Evolutionary conservation across 2,329 filamentous ascomycete genomes (phyloP).

Genomic region (Fusarium guadeloupense): DNA sequence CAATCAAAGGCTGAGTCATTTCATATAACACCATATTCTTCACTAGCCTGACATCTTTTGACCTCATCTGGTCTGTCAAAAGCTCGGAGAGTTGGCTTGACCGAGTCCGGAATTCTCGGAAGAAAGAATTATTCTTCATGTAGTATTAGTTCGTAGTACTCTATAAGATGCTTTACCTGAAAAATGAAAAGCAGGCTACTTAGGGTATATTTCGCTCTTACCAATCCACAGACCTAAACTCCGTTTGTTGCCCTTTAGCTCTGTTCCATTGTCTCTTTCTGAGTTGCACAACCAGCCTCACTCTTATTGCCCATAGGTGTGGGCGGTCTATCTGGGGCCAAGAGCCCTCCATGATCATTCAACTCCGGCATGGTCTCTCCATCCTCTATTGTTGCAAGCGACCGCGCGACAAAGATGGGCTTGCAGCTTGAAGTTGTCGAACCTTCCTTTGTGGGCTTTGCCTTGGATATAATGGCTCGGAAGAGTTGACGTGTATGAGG

Average conservation of each 20-base stretch:
- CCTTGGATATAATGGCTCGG: rapidly evolving
- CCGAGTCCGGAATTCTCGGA: too few relatives aligned
- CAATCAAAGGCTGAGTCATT: too few relatives aligned
- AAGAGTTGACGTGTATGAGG: neutral
- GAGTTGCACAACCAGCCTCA: neutral
- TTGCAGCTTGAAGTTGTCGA: neutral
- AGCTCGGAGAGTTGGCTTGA: too few relatives aligned
- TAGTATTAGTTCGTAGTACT: too few relatives aligned
- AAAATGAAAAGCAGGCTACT: too few relatives aligned
- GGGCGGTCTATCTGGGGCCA: neutral
- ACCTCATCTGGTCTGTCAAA: too few relatives aligned
- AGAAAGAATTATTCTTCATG: too few relatives aligned
- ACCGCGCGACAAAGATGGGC: neutral
- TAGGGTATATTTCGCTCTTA: too few relatives aligned
- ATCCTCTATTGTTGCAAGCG: neutral
- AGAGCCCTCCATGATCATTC: neutral
- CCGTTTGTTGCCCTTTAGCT: neutral
- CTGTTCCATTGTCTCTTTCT: neutral
- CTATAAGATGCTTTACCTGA: too few relatives aligned
- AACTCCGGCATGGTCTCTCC: neutral
- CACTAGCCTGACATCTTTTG: too few relatives aligned
- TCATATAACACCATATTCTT: too few relatives aligned
- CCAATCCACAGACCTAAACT: neutral
- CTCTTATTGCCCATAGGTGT: neutral
- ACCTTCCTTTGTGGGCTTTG: neutral